A percentile compares a stretch with the other conserved stretches of the same genome.
phyloP scores from a whole-genome alignment of 768 basidiomycete genomes.

The Hygrophorus russula region DNA sequence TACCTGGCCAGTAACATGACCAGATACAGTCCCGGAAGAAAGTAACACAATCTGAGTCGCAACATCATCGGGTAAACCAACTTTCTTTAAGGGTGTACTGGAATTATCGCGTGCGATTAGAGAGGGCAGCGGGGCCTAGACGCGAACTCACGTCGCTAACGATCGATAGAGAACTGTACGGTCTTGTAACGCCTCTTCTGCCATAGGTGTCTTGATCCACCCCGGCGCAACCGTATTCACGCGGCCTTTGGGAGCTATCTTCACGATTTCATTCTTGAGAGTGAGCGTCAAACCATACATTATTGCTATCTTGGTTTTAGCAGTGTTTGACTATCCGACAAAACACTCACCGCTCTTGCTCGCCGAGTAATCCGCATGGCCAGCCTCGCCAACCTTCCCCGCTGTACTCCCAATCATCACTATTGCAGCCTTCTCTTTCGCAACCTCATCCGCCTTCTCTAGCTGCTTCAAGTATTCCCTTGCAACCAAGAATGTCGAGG shows the following conservation, averaged over 20 bases:
- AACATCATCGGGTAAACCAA: conserved; percentile 50
- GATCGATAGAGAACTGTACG: too few relatives aligned
- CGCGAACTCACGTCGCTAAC: too few relatives aligned
- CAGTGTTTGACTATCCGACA: not conserved
- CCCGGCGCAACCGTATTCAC: conserved; percentile 65
- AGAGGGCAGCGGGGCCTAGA: too few relatives aligned
- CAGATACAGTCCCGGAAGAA: conserved; percentile 49
- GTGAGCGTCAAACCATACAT: conserved; percentile 63
- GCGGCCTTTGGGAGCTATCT: conserved; percentile 57
- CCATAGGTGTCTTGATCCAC: conserved; percentile 55
- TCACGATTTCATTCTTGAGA: conserved; percentile 75
- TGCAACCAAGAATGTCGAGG: conserved; percentile 56
- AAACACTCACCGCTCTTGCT: conserved; percentile 49
- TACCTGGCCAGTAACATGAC: conserved; percentile 61
- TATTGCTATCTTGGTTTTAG: conserved; percentile 29
- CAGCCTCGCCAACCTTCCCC: conserved; percentile 63
- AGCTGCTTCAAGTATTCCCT: conserved; percentile 47
- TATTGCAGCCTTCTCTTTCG: conserved; percentile 46
- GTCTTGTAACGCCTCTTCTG: too few relatives aligned
- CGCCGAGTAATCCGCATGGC: conserved; percentile 55
- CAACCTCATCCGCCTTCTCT: conserved; percentile 21
- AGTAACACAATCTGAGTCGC: conserved; percentile 54
- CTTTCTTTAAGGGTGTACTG: conserved; percentile 62
- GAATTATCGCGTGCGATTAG: conserved; percentile 22
- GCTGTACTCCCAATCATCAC: conserved; percentile 62